These are phyloP conservation scores for Schizopora paradoxa DNA, from an alignment of 1,284 basidiomycete species.

Conservation along the genomic window DNA sequence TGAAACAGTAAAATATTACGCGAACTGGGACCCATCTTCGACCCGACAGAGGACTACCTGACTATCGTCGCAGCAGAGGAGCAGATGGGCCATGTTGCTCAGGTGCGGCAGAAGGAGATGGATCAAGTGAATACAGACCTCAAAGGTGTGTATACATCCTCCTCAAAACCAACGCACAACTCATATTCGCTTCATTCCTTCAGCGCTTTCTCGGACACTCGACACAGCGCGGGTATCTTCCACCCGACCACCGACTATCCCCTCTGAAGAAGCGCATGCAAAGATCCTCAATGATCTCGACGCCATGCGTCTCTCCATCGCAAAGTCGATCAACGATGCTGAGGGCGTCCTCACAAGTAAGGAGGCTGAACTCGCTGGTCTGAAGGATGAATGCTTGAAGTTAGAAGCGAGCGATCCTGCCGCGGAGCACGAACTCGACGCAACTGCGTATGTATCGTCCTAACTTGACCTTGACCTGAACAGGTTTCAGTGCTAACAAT, in stretches of 20 bases:
- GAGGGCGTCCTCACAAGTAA: constrained; percentile 59
- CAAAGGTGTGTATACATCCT: constrained; percentile 40
- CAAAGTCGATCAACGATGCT: constrained; percentile 68
- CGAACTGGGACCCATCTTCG: constrained; percentile 63
- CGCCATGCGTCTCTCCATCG: constrained; percentile 53
- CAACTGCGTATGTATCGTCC: constrained; percentile 61
- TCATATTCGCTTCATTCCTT: not conserved
- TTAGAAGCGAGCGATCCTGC: constrained; percentile 69
- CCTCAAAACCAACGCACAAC: not conserved
- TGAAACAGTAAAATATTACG: constrained; percentile 52
- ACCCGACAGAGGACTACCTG: constrained; percentile 69
- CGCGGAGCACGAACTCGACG: constrained; percentile 63
- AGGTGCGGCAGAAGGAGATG: constrained; percentile 53
- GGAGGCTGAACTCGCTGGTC: constrained; percentile 59
- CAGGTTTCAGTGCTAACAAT: constrained; percentile 4
- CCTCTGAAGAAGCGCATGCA: constrained; percentile 59
- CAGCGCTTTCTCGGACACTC: constrained; percentile 47
- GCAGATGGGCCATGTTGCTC: constrained; percentile 50
- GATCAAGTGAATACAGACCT: constrained; percentile 58
- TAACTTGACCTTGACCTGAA: constrained; percentile 8
- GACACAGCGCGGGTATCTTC: constrained; percentile 68
- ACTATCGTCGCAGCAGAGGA: constrained; percentile 68
- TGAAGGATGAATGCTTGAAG: constrained; percentile 55
- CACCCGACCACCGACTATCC: constrained; percentile 59
- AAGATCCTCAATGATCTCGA: constrained; percentile 61